Base-by-base conservation (phyloP, 176 grass and related monocot species). In the Carex scoparia region DNA sequence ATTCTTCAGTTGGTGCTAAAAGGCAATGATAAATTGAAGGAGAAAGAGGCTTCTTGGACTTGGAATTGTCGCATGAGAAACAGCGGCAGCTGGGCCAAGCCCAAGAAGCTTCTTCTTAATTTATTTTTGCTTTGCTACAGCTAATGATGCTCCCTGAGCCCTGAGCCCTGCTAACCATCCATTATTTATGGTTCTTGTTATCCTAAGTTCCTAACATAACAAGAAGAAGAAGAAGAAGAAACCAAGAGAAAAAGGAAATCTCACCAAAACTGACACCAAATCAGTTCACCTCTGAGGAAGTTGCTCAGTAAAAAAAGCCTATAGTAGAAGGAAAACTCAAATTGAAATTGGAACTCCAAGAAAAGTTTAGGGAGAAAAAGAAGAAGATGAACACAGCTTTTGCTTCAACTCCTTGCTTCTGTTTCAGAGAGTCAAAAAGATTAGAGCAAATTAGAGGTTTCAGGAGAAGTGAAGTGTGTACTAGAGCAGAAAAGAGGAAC, bases 401-500 rank as follows among this genome's bases (percentile, higher is more conserved):
- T 65, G 63, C 37, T 67, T 82, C 59, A 82, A 67, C 23, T 65
- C 80, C 80, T 67, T 83, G 80, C 62, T 83, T 65, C 40, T 65
- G 57, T 33, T 81, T 81, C 0, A 79, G 27, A 65, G 51, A 80
- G 15, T 28, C 4, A 81, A 71, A 72, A 49, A 28, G 61, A 69
- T 66, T 59, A 80, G 38, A 35, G 57, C 70, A 56, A 61, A 60
- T 63, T 44, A 61, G 59, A 85, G 9, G 57, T 78, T 78, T 65
- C 37, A 76, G 80, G 68, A 73, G 62, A 84, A 78, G 10, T 72
- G 64, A 82, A 10, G 9, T 14, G 28, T 70, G 10, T n/a, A 54
- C 44, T 60, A 75, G 66, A 5, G 73, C 61, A 84, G 85, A 88
- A 61, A 90, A 85, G 73, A 86, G 89, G 70, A 16, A 74, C 63